Conservation (phyloP, 2,329 filamentous ascomycete genomes). For the Trichophyton mentagrophytes region DNA sequence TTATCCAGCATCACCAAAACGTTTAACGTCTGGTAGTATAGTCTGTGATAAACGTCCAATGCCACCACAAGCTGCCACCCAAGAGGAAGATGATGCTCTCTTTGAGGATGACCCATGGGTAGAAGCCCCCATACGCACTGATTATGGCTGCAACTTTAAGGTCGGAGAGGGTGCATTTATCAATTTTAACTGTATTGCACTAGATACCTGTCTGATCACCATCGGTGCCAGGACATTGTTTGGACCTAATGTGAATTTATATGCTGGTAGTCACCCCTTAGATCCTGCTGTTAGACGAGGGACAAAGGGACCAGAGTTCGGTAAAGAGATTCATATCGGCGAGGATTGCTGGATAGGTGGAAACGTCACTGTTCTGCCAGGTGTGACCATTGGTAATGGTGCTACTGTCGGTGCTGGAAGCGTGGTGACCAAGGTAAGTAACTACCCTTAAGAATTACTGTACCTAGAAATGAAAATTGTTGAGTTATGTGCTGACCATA, state of each 20-base stretch:
- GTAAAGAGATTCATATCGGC: conserved; percentile 60
- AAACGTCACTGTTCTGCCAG: conserved; percentile 57
- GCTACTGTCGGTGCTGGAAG: conserved; percentile 65
- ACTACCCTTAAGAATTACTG: neutral
- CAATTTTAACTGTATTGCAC: conserved; percentile 60
- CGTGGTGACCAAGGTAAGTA: conserved; percentile 59
- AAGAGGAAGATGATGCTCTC: conserved; percentile 51
- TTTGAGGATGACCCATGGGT: conserved; percentile 57
- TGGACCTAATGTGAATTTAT: conserved; percentile 67
- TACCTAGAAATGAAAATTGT: neutral
- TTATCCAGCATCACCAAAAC: neutral
- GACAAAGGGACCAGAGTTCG: conserved; percentile 59
- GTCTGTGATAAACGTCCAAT: conserved; percentile 49
- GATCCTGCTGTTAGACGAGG: conserved; percentile 65
- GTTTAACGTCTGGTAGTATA: conserved; percentile 38
- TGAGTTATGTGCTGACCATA: neutral
- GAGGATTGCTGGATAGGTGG: conserved; percentile 74
- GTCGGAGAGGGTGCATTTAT: conserved; percentile 61
- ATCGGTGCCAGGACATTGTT: conserved; percentile 67
- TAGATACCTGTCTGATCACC: conserved; percentile 63
- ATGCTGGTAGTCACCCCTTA: conserved; percentile 60
- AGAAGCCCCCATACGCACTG: conserved; percentile 55
- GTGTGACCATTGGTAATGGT: conserved; percentile 65
- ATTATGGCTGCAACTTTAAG: conserved; percentile 66
- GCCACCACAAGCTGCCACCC: conserved; percentile 44